phyloP scores from a whole-genome alignment of 1,284 basidiomycete genomes.

The Athelia psychrophila region DNA sequence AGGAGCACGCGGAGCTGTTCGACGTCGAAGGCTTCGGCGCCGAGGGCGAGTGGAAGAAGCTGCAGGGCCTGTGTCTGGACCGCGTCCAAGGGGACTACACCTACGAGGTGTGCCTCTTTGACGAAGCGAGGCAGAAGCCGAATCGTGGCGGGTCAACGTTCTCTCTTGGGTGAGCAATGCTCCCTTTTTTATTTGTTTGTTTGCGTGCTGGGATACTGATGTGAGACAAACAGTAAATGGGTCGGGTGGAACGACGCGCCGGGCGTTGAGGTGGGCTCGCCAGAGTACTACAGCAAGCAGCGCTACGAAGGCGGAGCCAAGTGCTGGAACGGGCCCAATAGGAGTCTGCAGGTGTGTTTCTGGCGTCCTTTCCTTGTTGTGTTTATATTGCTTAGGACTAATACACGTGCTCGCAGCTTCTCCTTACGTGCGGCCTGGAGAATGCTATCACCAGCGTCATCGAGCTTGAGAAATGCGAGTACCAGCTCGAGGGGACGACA shows the following conservation, averaged over 20 bases:
- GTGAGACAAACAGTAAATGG: constrained; percentile 60
- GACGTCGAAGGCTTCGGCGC: constrained; percentile 69
- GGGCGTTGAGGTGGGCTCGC: constrained; percentile 53
- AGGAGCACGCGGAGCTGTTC: constrained; percentile 62
- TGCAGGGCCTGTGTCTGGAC: constrained; percentile 80
- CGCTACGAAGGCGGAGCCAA: constrained; percentile 80
- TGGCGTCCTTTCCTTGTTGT: background rate
- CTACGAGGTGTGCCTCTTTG: constrained; percentile 96
- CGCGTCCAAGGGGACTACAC: constrained; percentile 89
- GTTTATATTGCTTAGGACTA: constrained; percentile 1
- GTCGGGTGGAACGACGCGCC: constrained; percentile 68
- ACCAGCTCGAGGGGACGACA: constrained; percentile 83
- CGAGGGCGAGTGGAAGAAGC: constrained; percentile 94
- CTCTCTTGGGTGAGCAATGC: constrained; percentile 73
- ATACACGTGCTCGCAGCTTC: constrained; percentile 48
- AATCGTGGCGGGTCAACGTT: constrained; percentile 79
- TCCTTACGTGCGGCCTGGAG: constrained; percentile 82
- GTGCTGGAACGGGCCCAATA: constrained; percentile 97
- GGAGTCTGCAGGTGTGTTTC: constrained; percentile 65
- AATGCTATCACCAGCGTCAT: constrained; percentile 82
- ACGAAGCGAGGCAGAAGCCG: constrained; percentile 85
- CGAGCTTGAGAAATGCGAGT: constrained; percentile 98
- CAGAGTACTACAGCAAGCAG: constrained; percentile 80
- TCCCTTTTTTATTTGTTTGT: background rate
- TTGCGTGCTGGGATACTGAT: background rate